phyloP scores from a whole-genome alignment of 805 yeast species.

The Metschnikowia baotianmanensis region DNA sequence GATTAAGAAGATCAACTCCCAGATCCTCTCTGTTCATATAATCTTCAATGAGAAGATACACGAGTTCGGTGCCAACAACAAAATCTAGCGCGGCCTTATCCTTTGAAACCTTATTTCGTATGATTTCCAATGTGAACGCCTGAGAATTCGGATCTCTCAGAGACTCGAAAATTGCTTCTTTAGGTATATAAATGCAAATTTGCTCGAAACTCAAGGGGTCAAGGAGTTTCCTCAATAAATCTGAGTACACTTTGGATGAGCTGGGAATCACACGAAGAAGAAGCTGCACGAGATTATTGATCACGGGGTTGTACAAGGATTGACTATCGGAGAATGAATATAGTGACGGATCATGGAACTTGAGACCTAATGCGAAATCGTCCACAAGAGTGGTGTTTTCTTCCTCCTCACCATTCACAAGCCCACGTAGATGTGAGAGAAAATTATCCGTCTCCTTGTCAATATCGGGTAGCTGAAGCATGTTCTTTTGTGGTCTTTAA shows the following conservation, averaged over 20 bases:
- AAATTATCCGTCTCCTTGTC: conserved; percentile 7
- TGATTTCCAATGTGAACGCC: neutral
- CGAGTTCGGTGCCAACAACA: neutral
- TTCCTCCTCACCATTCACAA: conserved; percentile 3
- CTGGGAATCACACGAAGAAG: conserved; percentile 7
- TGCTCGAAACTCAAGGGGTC: conserved; percentile 8
- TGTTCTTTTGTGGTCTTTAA: too few species aligned
- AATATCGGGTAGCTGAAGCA: conserved; percentile 1
- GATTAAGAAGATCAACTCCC: neutral
- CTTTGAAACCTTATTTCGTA: neutral
- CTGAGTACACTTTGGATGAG: conserved; percentile 4
- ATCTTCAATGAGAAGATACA: neutral
- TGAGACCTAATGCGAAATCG: conserved; percentile 7
- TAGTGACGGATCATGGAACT: conserved; percentile 7
- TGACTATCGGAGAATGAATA: conserved; percentile 4
- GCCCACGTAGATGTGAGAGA: conserved; percentile 8
- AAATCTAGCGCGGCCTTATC: conserved; percentile 3
- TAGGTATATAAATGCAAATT: conserved; percentile 9
- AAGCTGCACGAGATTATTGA: conserved; percentile 11
- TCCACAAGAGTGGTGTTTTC: conserved; percentile 5
- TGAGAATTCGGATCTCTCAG: conserved; percentile 3
- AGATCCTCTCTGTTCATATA: neutral
- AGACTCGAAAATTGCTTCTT: conserved; percentile 5
- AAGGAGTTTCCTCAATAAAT: conserved; percentile 8
- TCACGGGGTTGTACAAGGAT: conserved; percentile 10